These are phyloP conservation scores for Henckelia pumila DNA, from an alignment of 257 asterid species.

Conservation along the genomic window DNA sequence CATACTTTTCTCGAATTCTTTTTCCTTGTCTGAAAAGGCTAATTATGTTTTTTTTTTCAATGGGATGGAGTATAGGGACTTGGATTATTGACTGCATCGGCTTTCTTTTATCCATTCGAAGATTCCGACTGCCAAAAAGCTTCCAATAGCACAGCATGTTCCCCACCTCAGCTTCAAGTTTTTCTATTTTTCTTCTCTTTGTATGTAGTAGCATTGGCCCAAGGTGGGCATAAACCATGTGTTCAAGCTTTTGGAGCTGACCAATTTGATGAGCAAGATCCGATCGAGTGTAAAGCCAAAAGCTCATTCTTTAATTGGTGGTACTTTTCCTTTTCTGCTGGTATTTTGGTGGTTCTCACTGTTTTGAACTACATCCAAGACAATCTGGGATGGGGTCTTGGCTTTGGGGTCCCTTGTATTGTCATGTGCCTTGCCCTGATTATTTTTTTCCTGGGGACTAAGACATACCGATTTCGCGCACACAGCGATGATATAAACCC, in stretches of 20 bases:
- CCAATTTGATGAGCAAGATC: constrained; percentile 62
- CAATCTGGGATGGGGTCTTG: constrained; percentile 70
- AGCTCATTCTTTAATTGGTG: constrained; percentile 86
- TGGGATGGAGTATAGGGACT: constrained; percentile 40
- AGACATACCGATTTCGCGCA: constrained; percentile 47
- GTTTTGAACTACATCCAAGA: constrained; percentile 65
- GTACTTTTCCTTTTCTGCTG: constrained; percentile 46
- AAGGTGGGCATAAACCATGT: constrained; percentile 78
- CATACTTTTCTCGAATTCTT: constrained; percentile 4
- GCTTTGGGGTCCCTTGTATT: constrained; percentile 70
- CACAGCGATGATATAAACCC: constrained; percentile 41
- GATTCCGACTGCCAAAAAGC: constrained; percentile 35
- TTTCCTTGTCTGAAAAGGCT: constrained; percentile 10
- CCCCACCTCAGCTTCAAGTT: constrained; percentile 49
- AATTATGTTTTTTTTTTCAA: constrained; percentile 10
- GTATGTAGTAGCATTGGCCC: constrained; percentile 56
- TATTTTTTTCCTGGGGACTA: constrained; percentile 49
- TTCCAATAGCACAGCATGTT: constrained; percentile 28
- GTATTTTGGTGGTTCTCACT: constrained; percentile 36
- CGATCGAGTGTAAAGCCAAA: constrained; percentile 50
- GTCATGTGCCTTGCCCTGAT: constrained; percentile 52
- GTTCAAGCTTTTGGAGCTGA: constrained; percentile 81
- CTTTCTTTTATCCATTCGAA: constrained; percentile 32
- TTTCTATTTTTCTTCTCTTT: no score
- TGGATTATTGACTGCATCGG: constrained; percentile 43